Conservation (phyloP, 306 rosid genomes). For the Sindora glabra region DNA sequence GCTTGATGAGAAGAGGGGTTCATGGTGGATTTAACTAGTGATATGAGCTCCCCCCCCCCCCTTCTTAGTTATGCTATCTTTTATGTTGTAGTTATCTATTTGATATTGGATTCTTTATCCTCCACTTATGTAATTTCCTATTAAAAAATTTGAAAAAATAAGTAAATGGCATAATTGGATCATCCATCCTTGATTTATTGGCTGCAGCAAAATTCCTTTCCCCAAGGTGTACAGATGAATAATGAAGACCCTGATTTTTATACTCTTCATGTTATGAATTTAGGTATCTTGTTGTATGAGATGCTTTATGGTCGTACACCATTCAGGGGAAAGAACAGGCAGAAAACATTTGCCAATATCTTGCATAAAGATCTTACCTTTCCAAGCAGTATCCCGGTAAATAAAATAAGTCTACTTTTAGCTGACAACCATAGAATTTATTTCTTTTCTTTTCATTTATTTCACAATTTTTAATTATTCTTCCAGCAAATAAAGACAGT, state of each 20-base stretch:
- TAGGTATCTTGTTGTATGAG: constrained; percentile 88
- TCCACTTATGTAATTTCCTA: too few relatives aligned
- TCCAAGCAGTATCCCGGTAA: constrained; percentile 86
- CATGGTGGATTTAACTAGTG: too few relatives aligned
- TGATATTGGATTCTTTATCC: too few relatives aligned
- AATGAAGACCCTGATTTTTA: not conserved
- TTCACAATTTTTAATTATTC: not conserved
- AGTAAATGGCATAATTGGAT: too few relatives aligned
- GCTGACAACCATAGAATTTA: not conserved
- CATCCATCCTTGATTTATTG: too few relatives aligned
- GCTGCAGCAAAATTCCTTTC: too few relatives aligned
- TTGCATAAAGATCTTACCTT: constrained; percentile 91
- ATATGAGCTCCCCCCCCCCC: too few relatives aligned
- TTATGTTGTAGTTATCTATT: too few relatives aligned
- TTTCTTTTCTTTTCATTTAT: not conserved
- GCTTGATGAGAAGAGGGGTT: too few relatives aligned
- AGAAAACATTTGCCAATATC: constrained; percentile 79
- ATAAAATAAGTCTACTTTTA: not conserved
- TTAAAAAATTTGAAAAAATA: too few relatives aligned
- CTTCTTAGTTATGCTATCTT: too few relatives aligned
- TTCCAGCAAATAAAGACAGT: not conserved
- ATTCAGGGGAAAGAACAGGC: constrained; percentile 86
- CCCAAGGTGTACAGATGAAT: not conserved
- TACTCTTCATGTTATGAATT: constrained; percentile 17
- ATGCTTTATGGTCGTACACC: constrained; percentile 97